Evolutionary conservation across 768 basidiomycete genomes (phyloP).

Genomic region (Boletus vinaceobasis): DNA sequence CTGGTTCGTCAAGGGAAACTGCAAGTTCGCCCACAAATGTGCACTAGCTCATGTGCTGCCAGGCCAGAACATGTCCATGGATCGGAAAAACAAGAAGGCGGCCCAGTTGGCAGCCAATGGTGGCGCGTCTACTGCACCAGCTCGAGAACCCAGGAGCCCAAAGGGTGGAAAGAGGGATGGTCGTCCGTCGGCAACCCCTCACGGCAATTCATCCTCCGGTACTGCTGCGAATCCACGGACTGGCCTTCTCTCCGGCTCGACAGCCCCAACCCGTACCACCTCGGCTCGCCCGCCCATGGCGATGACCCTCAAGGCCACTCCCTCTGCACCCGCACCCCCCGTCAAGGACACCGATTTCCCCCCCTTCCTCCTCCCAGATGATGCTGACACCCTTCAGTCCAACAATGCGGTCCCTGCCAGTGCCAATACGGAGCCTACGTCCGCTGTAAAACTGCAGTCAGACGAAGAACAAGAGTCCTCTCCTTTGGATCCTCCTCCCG

Average conservation of each 20-base stretch:
- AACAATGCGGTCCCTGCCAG: neutral
- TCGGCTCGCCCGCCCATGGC: constrained; percentile 58
- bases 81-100: constrained; percentile 95
- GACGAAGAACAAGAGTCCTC: constrained; percentile 11
- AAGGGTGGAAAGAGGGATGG: constrained; percentile 39
- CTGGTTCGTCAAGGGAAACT: constrained; percentile 94
- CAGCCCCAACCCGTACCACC: constrained; percentile 59
- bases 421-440: neutral
- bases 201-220: constrained; percentile 8
- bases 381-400: constrained; percentile 33
- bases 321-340: constrained; percentile 76
- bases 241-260: constrained; percentile 49
- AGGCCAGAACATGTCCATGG: constrained; percentile 93
- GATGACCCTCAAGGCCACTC: constrained; percentile 68
- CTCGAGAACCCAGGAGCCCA: constrained; percentile 31
- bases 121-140: constrained; percentile 33
- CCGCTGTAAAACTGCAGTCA: neutral
- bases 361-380: constrained; percentile 64
- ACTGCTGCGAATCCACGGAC: constrained; percentile 13
- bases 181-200: constrained; percentile 20
- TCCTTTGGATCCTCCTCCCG: constrained; percentile 4
- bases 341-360: constrained; percentile 74
- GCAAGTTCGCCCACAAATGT: constrained; percentile 78
- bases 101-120: constrained; percentile 64
- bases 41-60: constrained; percentile 93